Conservation (phyloP, 2,329 filamentous ascomycete species). For the Colletotrichum scovillei region DNA sequence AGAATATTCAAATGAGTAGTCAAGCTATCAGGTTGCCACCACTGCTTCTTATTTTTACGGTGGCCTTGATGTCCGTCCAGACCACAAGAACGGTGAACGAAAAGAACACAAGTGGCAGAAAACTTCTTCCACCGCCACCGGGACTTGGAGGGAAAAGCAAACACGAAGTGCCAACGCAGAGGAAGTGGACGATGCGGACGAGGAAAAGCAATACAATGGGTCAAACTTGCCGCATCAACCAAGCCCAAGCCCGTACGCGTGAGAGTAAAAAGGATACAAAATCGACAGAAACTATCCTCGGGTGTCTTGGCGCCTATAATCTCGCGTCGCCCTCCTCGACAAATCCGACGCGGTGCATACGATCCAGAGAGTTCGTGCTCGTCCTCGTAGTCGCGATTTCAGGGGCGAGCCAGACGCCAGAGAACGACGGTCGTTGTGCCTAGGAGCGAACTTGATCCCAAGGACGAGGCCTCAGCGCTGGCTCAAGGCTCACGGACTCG, state of each 20-base stretch:
- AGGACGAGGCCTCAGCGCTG: conserved; percentile 11
- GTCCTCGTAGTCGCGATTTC: not conserved
- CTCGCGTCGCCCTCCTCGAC: not conserved
- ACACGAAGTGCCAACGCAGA: not conserved
- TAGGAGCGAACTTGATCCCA: conserved; percentile 8
- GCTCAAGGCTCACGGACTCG: conserved; percentile 12
- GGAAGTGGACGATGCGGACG: not conserved
- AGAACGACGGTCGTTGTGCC: not conserved
- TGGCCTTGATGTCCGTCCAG: not conserved
- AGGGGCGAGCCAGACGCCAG: not conserved
- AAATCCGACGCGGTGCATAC: not conserved
- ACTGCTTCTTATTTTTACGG: not conserved
- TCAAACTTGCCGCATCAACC: not conserved
- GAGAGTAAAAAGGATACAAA: not conserved
- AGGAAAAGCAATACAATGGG: conserved; percentile 4
- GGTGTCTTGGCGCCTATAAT: not conserved
- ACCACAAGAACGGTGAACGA: not conserved
- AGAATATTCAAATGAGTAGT: not conserved
- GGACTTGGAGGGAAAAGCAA: conserved; percentile 13
- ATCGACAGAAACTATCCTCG: not conserved
- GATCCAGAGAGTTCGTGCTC: not conserved
- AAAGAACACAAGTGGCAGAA: conserved; percentile 11
- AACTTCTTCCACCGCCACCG: not conserved
- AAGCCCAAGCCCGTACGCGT: not conserved
- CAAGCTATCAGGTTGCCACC: not conserved